These are phyloP conservation scores for Teunomyces barrocoloradensis DNA, from an alignment of 805 yeast genomes.

Conservation along the genomic window DNA sequence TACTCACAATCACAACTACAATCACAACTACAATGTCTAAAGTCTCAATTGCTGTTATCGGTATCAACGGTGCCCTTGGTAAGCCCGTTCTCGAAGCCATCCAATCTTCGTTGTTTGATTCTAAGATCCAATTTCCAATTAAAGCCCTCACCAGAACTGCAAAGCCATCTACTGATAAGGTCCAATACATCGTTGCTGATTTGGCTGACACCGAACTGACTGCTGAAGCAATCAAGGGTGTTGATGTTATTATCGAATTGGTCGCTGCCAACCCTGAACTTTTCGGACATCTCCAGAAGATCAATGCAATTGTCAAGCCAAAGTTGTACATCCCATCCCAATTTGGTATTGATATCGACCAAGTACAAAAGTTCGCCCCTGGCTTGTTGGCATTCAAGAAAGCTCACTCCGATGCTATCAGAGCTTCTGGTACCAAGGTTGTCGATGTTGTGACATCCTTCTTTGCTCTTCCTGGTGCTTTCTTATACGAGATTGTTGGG, in stretches of 20 bases:
- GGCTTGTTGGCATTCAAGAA: conserved; percentile 33
- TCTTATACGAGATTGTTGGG: conserved; percentile 31
- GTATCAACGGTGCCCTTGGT: conserved; percentile 53
- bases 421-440: conserved; percentile 46
- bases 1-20: not conserved
- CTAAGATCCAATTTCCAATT: conserved; percentile 47
- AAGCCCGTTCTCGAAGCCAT: conserved; percentile 46
- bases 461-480: conserved; percentile 36
- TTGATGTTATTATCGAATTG: conserved; percentile 52
- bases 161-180: conserved; percentile 26
- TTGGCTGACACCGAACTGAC: conserved; percentile 21
- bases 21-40: conserved; percentile 12
- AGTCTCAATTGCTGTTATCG: conserved; percentile 48
- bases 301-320: conserved; percentile 42
- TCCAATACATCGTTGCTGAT: conserved; percentile 40
- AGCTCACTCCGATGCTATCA: conserved; percentile 35
- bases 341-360: conserved; percentile 49
- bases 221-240: conserved; percentile 41
- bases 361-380: conserved; percentile 27
- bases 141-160: conserved; percentile 48
- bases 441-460: conserved; percentile 41
- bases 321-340: conserved; percentile 59
- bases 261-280: conserved; percentile 28
- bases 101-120: conserved; percentile 37
- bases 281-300: conserved; percentile 34